Base-by-base conservation (phyloP, 2,329 filamentous ascomycete genomes). In the Chaetomium sp. region DNA sequence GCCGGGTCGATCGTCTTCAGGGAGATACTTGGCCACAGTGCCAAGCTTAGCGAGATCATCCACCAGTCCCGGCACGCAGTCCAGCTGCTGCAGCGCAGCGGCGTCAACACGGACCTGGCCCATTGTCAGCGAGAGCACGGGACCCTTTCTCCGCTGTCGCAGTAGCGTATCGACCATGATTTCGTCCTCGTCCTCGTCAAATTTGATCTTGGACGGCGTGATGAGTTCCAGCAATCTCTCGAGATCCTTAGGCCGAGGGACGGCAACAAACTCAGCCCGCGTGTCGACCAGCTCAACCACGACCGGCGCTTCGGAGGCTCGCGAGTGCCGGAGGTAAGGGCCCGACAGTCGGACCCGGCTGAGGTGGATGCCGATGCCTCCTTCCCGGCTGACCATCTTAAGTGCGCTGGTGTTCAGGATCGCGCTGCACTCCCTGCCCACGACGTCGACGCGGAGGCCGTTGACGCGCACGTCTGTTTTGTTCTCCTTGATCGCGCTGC, bases 101-200 rank as follows among this genome's bases (percentile, higher is more conserved):
- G 94, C 72, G 4, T 79, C 75, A 27, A 86, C 73, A 50, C 84
- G 82, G 14, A 91, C 70, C 34, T 79, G 79, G 34, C 84, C 84
- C 5, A 95, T 67, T 3, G 80, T 84, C 5, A 88, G 69, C 49
- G 89, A 84, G 35, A 96, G 74, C 6, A 97, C 86, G 8, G 88
- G 85, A 0, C 92, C 94, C 70, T 96, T 92, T 52, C 86, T 81
- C 57, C 94, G 79, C 69, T 99, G 94, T 27, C 89, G 81, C 11
- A 97, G 74, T 0, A 99, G 77, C 0, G 90, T 96, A 64, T 97
- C 92, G 27, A 99, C 82, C 77, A 99, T 85, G 58, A 99, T 95
- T 65, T 97, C 92, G 64, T 96, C 90, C 58, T 95, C 88, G 47
- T 85, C 84, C 58, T 92, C 86, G 61, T 85, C 79, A 64, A 94